phyloP scores from a whole-genome alignment of 257 asterid species.

The Solanum ossicruentum region DNA sequence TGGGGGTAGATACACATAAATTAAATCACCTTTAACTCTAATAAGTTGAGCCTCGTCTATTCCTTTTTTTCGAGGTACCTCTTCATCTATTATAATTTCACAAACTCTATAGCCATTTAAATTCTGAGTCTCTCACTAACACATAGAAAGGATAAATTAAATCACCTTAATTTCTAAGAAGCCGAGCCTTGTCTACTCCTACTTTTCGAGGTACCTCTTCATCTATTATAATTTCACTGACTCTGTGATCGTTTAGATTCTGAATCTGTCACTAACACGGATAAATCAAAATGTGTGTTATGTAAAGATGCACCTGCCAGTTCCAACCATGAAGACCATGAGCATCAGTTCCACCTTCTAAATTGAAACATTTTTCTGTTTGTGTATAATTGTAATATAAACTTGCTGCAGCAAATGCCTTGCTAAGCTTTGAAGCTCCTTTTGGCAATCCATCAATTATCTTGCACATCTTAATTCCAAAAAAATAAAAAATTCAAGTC shows the following conservation, averaged over 20 bases:
- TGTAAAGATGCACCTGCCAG: slow-evolving; percentile 48
- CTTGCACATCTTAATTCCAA: slow-evolving; percentile 50
- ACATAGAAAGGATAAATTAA: neutral
- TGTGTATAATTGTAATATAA: slow-evolving; percentile 59
- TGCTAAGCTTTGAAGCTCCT: slow-evolving; percentile 32
- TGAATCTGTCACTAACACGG: neutral
- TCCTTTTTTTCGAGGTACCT: too few relatives aligned
- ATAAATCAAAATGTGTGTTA: neutral
- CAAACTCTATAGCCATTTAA: neutral
- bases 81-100: too few relatives aligned
- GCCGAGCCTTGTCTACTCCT: too few relatives aligned
- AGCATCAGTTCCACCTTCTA: slow-evolving; percentile 36
- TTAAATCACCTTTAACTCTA: too few relatives aligned
- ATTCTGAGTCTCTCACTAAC: neutral
- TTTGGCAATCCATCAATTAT: slow-evolving; percentile 44
- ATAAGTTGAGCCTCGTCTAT: too few relatives aligned
- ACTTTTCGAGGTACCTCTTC: too few relatives aligned
- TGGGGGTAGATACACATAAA: too few relatives aligned
- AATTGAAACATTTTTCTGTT: slow-evolving; percentile 46
- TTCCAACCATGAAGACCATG: slow-evolving; percentile 69
- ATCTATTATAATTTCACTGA: too few relatives aligned
- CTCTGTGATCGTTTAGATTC: neutral
- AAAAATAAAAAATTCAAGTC: neutral
- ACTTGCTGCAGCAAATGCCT: slow-evolving; percentile 59
- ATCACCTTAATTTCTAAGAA: neutral